Evolutionary conservation across 2,329 filamentous ascomycete genomes (phyloP), one percentile per base, ranked within the genome.

Genomic region (Rachicladosporium sp.): DNA sequence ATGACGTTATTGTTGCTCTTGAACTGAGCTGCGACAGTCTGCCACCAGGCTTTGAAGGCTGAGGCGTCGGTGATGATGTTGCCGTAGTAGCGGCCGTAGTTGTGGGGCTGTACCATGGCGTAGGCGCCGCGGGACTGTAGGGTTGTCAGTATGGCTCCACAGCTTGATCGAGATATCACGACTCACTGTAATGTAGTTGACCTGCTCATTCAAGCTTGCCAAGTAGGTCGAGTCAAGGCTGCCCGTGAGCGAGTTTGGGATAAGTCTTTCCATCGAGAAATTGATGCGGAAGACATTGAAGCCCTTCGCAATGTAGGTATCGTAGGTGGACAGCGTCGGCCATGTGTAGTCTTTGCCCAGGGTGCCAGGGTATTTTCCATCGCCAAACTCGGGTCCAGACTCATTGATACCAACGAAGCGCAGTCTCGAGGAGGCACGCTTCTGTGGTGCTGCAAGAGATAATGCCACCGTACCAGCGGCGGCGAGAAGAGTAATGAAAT

Each of bases 321-420:
- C 59, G 42, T 67, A 60, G 4, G 60, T 59, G 3, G 60, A 57
- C 10, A 67, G 57, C 36, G 73, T 66, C 2, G 78, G 77, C 66
- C 76, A 83, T 44, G 61, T 77, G 58, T 73, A 83, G 48, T 82
- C 70, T 8, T 58, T 78, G 45, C 69, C 71, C 51, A 71, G 70
- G 0, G 55, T 54, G 12, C 78, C 78, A 0, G 79, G 78, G 31
- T 74, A 65, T 30, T 60, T 67, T 11, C 52, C 60, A 42, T 71
- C 60, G 15, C 78, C 78, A 41, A 82, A 83, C 54, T 83, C 80
- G 35, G 74, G 76, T 31, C 75, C 74, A 12, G 73, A 70, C 52
- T 78, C 67, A 46, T 70, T 72, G 48, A 69, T 56, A 10, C 69
- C 69, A 36, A 71, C 63, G 43, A 53, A 56, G 31, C 49, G 43